Percentiles rank a stretch among this genome's conserved stretches.
Evolutionary conservation across 495 filamentous ascomycete species (phyloP).

Genomic region (Paragyromitra xinjiangensis): DNA sequence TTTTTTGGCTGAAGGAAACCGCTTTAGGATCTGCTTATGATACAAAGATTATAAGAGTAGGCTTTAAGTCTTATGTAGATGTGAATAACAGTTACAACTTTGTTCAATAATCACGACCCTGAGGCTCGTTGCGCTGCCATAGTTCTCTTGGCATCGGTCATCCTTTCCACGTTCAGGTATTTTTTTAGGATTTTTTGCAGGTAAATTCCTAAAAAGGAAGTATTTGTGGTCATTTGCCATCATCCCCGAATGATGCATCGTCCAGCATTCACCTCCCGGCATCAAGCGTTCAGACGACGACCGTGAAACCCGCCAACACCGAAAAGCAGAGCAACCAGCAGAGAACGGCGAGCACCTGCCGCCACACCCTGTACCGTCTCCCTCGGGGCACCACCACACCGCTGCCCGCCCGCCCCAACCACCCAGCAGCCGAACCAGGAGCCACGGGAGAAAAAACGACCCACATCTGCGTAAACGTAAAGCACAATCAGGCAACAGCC

Average conservation of each 20-base stretch:
- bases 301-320: slow-evolving; percentile 50
- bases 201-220: slow-evolving; percentile 27
- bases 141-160: slow-evolving; percentile 2
- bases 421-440: slow-evolving; percentile 40
- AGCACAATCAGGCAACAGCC: slow-evolving; percentile 17
- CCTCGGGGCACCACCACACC: slow-evolving; percentile 35
- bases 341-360: slow-evolving; percentile 42
- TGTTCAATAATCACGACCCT: slow-evolving; percentile 1
- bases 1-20: slow-evolving; percentile 11
- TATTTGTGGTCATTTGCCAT: slow-evolving; percentile 38
- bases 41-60: slow-evolving; percentile 3
- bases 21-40: neutral
- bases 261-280: slow-evolving; percentile 44
- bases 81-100: neutral
- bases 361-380: slow-evolving; percentile 36
- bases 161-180: neutral
- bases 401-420: slow-evolving; percentile 37
- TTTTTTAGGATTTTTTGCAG: neutral
- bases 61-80: neutral
- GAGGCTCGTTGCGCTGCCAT: neutral
- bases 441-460: slow-evolving; percentile 34
- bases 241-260: slow-evolving; percentile 43
- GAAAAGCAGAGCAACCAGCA: slow-evolving; percentile 37
- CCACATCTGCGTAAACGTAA: slow-evolving; percentile 31
- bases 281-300: slow-evolving; percentile 50